These are phyloP conservation scores for Neoarthrinium moseri DNA, from an alignment of 2,329 filamentous ascomycete species.

Conservation along the genomic window DNA sequence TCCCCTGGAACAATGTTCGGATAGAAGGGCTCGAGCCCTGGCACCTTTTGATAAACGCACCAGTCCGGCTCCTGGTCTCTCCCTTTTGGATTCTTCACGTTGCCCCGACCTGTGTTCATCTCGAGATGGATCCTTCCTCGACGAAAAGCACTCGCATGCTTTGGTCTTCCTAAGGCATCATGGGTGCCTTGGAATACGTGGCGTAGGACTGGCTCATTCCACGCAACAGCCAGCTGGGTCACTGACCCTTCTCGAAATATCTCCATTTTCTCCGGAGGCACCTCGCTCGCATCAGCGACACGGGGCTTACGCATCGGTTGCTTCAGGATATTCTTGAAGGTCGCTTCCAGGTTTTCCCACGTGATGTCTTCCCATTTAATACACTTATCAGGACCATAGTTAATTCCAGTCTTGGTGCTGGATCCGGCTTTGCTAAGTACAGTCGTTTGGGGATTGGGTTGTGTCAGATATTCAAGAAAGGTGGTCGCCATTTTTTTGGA, in stretches of 20 bases:
- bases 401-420: background rate
- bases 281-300: background rate
- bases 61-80: background rate
- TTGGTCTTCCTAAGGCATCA: no score
- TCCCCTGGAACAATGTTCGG: constrained; percentile 9
- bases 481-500: background rate
- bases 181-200: background rate
- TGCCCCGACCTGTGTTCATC: background rate
- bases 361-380: background rate
- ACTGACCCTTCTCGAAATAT: background rate
- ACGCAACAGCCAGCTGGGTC: background rate
- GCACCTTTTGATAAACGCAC: background rate
- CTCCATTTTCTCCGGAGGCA: background rate
- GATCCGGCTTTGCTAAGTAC: background rate
- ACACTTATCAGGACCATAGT: background rate
- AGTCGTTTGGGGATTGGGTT: background rate
- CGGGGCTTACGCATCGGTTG: background rate
- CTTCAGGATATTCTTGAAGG: background rate
- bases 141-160: background rate
- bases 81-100: background rate
- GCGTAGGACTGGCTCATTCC: background rate
- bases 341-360: background rate
- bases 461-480: background rate
- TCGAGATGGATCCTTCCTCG: background rate
- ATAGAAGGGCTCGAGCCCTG: no score